These are phyloP conservation scores for Fusarium fracticaudum DNA, from an alignment of 2,329 filamentous ascomycete species.

Conservation along the genomic window DNA sequence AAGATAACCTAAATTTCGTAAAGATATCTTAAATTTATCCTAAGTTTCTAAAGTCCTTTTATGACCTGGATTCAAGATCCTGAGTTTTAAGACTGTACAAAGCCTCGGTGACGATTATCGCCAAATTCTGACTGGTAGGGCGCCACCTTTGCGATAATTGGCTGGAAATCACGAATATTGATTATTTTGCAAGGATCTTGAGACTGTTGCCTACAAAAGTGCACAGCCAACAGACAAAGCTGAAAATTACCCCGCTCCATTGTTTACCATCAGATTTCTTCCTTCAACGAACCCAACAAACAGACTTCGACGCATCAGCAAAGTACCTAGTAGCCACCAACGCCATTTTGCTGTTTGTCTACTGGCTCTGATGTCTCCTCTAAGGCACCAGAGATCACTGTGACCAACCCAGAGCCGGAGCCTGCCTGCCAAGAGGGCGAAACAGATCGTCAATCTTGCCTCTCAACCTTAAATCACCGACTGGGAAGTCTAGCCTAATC, in stretches of 20 bases:
- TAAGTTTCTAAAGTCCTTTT: no score
- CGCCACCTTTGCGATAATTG: background rate
- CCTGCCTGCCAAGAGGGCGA: no score
- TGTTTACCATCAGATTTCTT: no score
- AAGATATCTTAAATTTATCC: no score
- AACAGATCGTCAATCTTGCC: no score
- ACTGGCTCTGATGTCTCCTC: no score
- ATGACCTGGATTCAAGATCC: rapidly evolving
- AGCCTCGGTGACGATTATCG: background rate
- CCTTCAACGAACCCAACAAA: rapidly evolving
- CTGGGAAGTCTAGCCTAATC: rapidly evolving
- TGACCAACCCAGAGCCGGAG: rapidly evolving
- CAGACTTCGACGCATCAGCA: rapidly evolving
- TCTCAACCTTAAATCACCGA: no score
- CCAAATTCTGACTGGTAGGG: background rate
- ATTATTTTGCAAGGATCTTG: background rate
- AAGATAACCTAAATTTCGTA: no score
- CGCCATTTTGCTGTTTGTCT: rapidly evolving
- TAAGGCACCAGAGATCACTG: rapidly evolving
- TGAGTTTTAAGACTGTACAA: background rate
- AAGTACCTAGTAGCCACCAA: rapidly evolving
- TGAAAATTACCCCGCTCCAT: background rate
- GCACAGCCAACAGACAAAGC: background rate
- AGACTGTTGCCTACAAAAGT: background rate
- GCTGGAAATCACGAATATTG: background rate